Conservation (phyloP, 139 green algal species). For the Tetraselmis chui region DNA sequence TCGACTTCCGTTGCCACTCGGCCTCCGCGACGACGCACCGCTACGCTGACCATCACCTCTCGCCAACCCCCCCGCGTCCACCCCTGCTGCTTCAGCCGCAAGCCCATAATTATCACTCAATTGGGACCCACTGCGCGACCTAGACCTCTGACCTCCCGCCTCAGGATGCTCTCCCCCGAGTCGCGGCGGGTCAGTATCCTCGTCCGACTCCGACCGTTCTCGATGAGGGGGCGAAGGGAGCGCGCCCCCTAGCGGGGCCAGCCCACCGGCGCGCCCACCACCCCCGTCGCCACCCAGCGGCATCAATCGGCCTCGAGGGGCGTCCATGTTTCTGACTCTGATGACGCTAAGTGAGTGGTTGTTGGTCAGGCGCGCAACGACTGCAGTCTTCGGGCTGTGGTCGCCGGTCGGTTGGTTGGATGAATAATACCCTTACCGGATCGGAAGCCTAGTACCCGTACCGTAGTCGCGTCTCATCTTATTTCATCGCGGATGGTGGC, state of each 20-base stretch:
- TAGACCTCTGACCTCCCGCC: not conserved
- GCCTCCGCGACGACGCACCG: not conserved
- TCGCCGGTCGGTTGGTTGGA: no score
- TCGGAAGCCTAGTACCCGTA: no score
- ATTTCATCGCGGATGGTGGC: no score
- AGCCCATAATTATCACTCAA: not conserved
- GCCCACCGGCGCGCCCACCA: not conserved
- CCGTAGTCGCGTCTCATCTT: no score
- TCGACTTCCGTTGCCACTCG: not conserved
- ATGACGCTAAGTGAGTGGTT: no score
- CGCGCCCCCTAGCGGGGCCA: not conserved
- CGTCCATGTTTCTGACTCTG: not conserved
- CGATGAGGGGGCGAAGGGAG: not conserved
- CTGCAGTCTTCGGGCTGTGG: no score
- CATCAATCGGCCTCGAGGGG: not conserved
- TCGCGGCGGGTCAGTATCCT: no score
- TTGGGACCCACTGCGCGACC: not conserved
- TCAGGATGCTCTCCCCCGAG: not conserved
- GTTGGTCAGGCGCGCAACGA: no score
- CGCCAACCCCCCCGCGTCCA: not conserved
- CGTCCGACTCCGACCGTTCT: not conserved
- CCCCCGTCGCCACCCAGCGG: not conserved
- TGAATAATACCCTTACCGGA: no score
- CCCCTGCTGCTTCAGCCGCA: not conserved
- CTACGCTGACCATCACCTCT: not conserved